Base-by-base conservation (phyloP, 1,284 basidiomycete genomes). In the Schizophyllum commune region DNA sequence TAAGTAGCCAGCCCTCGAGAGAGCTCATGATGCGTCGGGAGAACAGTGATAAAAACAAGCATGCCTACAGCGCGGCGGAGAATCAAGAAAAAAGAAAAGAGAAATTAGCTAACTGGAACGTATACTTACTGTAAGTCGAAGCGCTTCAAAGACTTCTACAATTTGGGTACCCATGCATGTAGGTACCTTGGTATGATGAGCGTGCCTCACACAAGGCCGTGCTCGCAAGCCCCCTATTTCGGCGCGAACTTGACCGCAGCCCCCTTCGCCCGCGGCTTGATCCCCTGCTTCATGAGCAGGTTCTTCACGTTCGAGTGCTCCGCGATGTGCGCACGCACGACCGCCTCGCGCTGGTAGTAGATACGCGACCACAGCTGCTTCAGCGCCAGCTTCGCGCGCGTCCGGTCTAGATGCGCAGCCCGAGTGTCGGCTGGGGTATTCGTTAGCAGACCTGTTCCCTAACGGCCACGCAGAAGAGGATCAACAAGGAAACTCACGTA, bases 391-490 rank as follows among this genome's bases (percentile, higher is more conserved):
- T 90, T 91, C 1, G 83, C 79, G 58, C 83, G 78, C 4, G 89
- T 89, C 53, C 89, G 83, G 63, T 89, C 89, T 39, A 91, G 77
- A 69, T 88, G 83, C 7, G 84, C 83, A 20, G 85, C 88, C 56
- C 86, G 83, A 2, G 83, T 85, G 69, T 91, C 89, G 13, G 39
- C 39, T 47, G 39, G 39, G 17, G 17, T 17, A 47, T 4, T 47
- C 39, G 17, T 47, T 17, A 52, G 81, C 88, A 90, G 59, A 9
- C 60, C 59, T 54, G 33, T 32, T 57, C 47, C 34, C 32, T 21
- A 56, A 32, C 4, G 51, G 19, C 53, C 39, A 19, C 19, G 34
- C 15, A 17, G 34, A 20, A 59, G 54, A 21, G 52, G 17, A 55
- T 56, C 39, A 32, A 15, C 32, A 52, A 11, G 66, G 68, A 65